These are phyloP conservation scores for Hypoxylon subgilvum DNA, from an alignment of 495 filamentous ascomycete species.

Conservation along the genomic window DNA sequence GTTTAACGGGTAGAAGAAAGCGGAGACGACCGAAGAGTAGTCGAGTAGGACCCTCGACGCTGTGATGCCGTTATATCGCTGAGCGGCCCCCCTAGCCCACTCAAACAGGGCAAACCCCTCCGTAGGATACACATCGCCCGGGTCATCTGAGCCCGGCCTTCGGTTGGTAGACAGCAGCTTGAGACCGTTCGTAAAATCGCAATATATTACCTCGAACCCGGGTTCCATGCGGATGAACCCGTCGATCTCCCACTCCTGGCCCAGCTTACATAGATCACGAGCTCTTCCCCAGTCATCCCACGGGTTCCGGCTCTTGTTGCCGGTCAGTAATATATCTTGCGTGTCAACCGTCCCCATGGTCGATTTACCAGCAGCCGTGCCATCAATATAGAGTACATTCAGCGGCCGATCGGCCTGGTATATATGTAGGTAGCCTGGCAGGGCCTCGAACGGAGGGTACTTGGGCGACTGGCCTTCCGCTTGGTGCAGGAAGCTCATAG, in stretches of 20 bases:
- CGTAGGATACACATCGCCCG: background rate
- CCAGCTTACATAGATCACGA: slow-evolving; percentile 55
- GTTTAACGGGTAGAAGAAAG: slow-evolving; percentile 61
- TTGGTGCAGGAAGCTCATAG: background rate
- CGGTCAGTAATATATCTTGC: slow-evolving; percentile 61
- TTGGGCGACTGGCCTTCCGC: background rate
- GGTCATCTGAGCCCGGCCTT: slow-evolving; percentile 1
- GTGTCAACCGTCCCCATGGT: slow-evolving; percentile 65
- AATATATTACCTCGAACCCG: slow-evolving; percentile 74
- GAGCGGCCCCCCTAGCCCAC: slow-evolving; percentile 51
- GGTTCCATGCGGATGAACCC: slow-evolving; percentile 71
- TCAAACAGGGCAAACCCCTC: slow-evolving; percentile 37
- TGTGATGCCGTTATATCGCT: slow-evolving; percentile 66
- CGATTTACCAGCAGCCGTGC: slow-evolving; percentile 65
- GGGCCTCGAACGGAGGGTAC: slow-evolving; percentile 6
- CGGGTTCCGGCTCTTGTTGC: slow-evolving; percentile 16
- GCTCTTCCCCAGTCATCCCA: slow-evolving; percentile 55
- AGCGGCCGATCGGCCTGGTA: slow-evolving; percentile 58
- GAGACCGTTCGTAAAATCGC: slow-evolving; percentile 55
- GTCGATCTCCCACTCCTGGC: slow-evolving; percentile 59
- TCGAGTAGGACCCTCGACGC: slow-evolving; percentile 60
- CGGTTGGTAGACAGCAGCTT: slow-evolving; percentile 24
- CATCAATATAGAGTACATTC: slow-evolving; percentile 66
- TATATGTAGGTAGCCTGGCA: slow-evolving; percentile 60
- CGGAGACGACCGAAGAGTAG: slow-evolving; percentile 66